A percentile compares a stretch with the other conserved stretches of the same genome.
Conservation (phyloP, 2,329 filamentous ascomycete genomes). For the Raffaelea ambrosiae region DNA sequence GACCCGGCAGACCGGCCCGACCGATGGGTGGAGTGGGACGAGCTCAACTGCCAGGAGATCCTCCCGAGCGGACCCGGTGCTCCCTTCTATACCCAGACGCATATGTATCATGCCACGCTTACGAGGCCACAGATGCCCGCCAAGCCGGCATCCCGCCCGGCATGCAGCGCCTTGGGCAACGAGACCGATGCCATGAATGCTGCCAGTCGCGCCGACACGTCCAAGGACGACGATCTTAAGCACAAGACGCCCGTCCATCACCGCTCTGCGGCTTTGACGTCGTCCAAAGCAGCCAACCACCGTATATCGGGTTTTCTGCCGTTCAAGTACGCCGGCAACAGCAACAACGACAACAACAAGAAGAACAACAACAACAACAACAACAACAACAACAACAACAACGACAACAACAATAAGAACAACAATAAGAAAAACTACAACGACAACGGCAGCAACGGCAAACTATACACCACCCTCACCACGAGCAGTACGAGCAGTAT, state of each 20-base stretch:
- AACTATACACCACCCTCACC: background rate
- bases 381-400: background rate
- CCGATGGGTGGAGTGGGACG: constrained; percentile 10
- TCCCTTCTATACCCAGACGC: constrained; percentile 6
- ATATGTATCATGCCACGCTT: constrained; percentile 8
- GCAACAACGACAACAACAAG: no score
- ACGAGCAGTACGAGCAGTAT: background rate
- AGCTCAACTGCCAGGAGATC: constrained; percentile 6
- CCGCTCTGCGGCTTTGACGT: no score
- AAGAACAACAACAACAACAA: background rate
- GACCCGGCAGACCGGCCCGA: constrained; percentile 5
- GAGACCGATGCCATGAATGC: no score
- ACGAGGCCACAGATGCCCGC: no score
- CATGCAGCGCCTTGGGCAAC: no score
- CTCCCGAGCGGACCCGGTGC: background rate
- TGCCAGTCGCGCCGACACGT: no score
- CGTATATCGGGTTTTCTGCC: no score
- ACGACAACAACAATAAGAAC: constrained; percentile 1
- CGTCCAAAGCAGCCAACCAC: no score
- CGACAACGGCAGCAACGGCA: background rate
- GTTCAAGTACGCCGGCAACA: no score
- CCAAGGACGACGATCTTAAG: no score
- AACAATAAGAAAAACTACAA: constrained; percentile 3
- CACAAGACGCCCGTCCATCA: no score
- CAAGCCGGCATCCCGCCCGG: no score